A percentile compares a stretch with the other conserved stretches of the same genome.
Conservation (phyloP, 2,329 filamentous ascomycete species). For the Beauveria varroae region DNA sequence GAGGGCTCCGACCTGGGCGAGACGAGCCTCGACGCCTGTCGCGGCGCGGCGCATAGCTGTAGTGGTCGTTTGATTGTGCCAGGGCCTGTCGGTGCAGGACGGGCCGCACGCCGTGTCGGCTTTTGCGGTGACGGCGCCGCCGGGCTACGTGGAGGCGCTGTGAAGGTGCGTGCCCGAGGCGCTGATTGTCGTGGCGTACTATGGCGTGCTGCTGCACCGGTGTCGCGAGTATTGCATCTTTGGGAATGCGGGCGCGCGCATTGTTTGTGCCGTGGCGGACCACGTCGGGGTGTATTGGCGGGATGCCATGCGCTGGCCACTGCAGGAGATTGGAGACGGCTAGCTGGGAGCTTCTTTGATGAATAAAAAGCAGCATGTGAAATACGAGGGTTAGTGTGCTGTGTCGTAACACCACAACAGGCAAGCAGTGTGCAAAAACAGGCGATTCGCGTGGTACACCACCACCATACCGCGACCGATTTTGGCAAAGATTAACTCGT, state of each 20-base stretch:
- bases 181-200: conserved; percentile 41
- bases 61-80: conserved; percentile 28
- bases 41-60: conserved; percentile 22
- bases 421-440: not conserved
- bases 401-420: not conserved
- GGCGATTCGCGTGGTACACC: not conserved
- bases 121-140: conserved; percentile 25
- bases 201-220: conserved; percentile 39
- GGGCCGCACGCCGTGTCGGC: conserved; percentile 25
- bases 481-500: not conserved
- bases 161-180: conserved; percentile 31
- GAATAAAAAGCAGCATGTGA: not conserved
- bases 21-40: conserved; percentile 22
- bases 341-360: not conserved
- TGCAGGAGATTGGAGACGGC: conserved; percentile 20
- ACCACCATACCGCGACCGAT: not conserved
- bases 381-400: not conserved
- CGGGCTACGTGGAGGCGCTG: conserved; percentile 28
- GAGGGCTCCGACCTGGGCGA: conserved; percentile 23
- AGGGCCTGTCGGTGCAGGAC: conserved; percentile 17
- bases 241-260: conserved; percentile 23
- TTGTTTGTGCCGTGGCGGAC: conserved; percentile 25
- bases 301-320: conserved; percentile 26
- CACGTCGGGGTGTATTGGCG: conserved; percentile 27
- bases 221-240: conserved; percentile 33